These are phyloP conservation scores for Sclerotinia subarctica DNA, from an alignment of 2,329 filamentous ascomycete genomes.

Conservation along the genomic window DNA sequence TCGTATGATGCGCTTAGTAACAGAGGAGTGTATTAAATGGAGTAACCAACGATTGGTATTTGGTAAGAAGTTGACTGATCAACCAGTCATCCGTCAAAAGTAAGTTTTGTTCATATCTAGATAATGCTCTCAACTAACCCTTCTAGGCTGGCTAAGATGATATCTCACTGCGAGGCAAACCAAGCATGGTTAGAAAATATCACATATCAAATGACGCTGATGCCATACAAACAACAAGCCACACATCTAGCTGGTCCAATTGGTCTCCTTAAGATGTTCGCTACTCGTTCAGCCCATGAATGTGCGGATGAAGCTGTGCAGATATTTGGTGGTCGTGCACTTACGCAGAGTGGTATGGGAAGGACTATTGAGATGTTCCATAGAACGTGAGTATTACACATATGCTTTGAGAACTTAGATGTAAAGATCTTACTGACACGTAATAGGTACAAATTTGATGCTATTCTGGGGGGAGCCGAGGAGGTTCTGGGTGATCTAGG, in stretches of 20 bases:
- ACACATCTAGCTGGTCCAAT: conserved; percentile 76
- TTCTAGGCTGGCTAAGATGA: conserved; percentile 75
- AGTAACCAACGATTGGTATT: conserved; percentile 82
- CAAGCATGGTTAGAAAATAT: conserved; percentile 83
- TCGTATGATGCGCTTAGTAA: conserved; percentile 63
- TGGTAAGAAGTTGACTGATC: conserved; percentile 75
- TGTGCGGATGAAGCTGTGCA: conserved; percentile 81
- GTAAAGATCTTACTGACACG: not conserved
- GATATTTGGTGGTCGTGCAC: conserved; percentile 78
- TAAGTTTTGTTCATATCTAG: conserved; percentile 39
- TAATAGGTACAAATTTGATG: conserved; percentile 61
- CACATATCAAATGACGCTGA: conserved; percentile 84
- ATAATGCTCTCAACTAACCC: conserved; percentile 19
- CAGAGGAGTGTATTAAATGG: conserved; percentile 87
- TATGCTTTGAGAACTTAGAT: conserved; percentile 38
- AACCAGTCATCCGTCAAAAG: conserved; percentile 81
- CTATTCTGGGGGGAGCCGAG: conserved; percentile 75
- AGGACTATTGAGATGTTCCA: conserved; percentile 80
- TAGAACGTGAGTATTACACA: conserved; percentile 47
- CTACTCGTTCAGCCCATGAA: conserved; percentile 74
- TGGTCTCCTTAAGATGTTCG: conserved; percentile 75
- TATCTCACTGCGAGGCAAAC: conserved; percentile 74
- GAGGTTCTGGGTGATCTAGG: conserved; percentile 79
- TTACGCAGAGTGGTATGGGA: conserved; percentile 83
- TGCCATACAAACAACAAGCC: conserved; percentile 75